Conservation (phyloP, 2,329 filamentous ascomycete genomes). For the Corniculantispora saksenae region DNA sequence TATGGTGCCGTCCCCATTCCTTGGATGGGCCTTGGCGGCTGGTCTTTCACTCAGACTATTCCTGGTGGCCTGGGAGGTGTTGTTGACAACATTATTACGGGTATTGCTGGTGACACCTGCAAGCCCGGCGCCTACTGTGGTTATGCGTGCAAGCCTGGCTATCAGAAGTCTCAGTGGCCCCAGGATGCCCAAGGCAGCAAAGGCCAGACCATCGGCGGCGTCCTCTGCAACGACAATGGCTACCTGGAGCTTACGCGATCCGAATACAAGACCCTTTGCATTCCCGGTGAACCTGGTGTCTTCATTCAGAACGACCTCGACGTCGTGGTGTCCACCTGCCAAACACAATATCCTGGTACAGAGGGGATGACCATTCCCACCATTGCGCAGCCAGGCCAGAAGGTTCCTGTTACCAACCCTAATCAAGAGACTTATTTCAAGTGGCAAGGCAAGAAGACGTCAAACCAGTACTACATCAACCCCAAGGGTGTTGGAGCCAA, state of each 20-base stretch:
- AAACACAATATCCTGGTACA: conserved; percentile 92
- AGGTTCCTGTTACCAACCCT: conserved; percentile 72
- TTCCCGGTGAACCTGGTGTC: conserved; percentile 68
- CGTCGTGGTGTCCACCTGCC: conserved; percentile 73
- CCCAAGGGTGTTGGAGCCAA: conserved; percentile 66
- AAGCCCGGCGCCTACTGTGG: conserved; percentile 73
- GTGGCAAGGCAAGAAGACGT: conserved; percentile 74
- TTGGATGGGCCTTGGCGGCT: conserved; percentile 73
- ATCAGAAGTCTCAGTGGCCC: conserved; percentile 95
- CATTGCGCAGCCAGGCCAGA: conserved; percentile 59
- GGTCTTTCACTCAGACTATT: conserved; percentile 75
- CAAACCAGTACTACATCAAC: conserved; percentile 97
- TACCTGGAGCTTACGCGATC: conserved; percentile 77
- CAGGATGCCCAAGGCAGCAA: conserved; percentile 71
- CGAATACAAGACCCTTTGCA: conserved; percentile 70
- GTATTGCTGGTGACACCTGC: conserved; percentile 62
- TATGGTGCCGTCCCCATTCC: conserved; percentile 76
- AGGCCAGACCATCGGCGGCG: conserved; percentile 83
- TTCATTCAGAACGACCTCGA: conserved; percentile 73
- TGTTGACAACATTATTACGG: conserved; percentile 68
- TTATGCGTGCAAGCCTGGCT: conserved; percentile 88
- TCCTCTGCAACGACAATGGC: conserved; percentile 73
- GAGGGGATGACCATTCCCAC: conserved; percentile 86
- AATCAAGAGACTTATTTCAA: conserved; percentile 71
- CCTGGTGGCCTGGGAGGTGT: conserved; percentile 53